Conservation (phyloP, 2,329 filamentous ascomycete genomes). For the Fusarium piperis region DNA sequence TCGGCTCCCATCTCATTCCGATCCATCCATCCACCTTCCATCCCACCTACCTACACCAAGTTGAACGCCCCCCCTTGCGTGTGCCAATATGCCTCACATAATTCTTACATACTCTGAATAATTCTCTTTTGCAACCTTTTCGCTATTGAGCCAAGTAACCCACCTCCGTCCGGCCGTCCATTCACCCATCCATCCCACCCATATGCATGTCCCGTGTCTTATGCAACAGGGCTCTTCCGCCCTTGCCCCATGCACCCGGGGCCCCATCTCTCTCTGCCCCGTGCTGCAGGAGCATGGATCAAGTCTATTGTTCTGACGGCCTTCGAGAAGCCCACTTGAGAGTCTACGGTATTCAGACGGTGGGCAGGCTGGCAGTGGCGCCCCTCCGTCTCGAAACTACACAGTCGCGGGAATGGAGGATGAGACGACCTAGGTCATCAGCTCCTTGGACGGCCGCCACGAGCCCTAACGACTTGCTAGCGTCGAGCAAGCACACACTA, state of each 20-base stretch:
- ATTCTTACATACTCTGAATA: constrained; percentile 12
- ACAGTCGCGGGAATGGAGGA: constrained; percentile 8
- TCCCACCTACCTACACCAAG: constrained; percentile 6
- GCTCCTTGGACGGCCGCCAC: not conserved
- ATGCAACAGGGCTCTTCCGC: constrained; percentile 24
- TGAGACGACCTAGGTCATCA: not conserved
- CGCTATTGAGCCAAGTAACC: not conserved
- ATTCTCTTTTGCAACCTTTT: constrained; percentile 1
- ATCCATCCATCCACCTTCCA: constrained; percentile 13
- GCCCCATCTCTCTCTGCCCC: constrained; percentile 37
- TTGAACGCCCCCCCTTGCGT: constrained; percentile 4
- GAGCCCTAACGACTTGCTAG: constrained; percentile 12
- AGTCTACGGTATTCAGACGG: not conserved
- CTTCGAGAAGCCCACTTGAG: constrained; percentile 41
- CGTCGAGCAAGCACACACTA: not conserved
- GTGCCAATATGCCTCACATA: constrained; percentile 16
- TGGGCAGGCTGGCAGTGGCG: constrained; percentile 12
- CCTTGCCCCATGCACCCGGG: constrained; percentile 34
- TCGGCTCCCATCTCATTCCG: constrained; percentile 28
- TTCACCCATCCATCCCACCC: not conserved
- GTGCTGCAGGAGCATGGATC: constrained; percentile 38
- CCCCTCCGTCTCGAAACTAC: constrained; percentile 15
- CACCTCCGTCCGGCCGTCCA: not conserved
- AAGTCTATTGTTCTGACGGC: constrained; percentile 37
- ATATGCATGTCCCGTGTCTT: constrained; percentile 5